Evolutionary conservation across 805 yeast species (phyloP).

Genomic region (Zygosaccharomyces kombuchaensis): DNA sequence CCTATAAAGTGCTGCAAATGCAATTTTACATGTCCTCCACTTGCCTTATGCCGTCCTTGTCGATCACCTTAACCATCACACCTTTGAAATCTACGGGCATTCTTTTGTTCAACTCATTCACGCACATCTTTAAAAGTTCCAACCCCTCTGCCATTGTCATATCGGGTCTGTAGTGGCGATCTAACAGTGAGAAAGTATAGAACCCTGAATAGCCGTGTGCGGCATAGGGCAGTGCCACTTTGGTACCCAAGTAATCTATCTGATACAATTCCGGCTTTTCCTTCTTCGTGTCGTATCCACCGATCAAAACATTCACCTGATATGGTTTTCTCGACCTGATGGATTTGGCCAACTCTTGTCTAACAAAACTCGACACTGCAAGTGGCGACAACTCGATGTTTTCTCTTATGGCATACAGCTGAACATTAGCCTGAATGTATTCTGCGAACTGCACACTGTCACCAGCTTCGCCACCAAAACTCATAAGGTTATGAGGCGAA

Average conservation of each 20-base stretch:
- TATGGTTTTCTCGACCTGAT: slow-evolving; percentile 92
- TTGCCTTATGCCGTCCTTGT: slow-evolving; percentile 53
- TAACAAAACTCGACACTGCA: slow-evolving; percentile 82
- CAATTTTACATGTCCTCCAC: slow-evolving; percentile 30
- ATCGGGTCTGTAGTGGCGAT: slow-evolving; percentile 79
- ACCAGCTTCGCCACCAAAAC: slow-evolving; percentile 94
- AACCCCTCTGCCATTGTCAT: slow-evolving; percentile 76
- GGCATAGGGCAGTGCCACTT: slow-evolving; percentile 87
- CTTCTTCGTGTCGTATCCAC: slow-evolving; percentile 65
- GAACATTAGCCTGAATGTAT: slow-evolving; percentile 87
- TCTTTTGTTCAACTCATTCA: slow-evolving; percentile 74
- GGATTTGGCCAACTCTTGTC: slow-evolving; percentile 83
- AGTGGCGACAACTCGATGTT: slow-evolving; percentile 74
- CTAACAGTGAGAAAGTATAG: slow-evolving; percentile 83
- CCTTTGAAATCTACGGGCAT: slow-evolving; percentile 86
- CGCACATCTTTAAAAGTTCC: slow-evolving; percentile 64
- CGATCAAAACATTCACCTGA: slow-evolving; percentile 88
- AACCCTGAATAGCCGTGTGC: slow-evolving; percentile 99
- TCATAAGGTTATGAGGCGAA: slow-evolving; percentile 74
- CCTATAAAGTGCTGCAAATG: neutral
- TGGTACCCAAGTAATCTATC: slow-evolving; percentile 92
- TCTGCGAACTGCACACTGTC: slow-evolving; percentile 96
- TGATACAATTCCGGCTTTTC: slow-evolving; percentile 68
- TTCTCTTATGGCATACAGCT: slow-evolving; percentile 82
- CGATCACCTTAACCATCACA: slow-evolving; percentile 61